Evolutionary conservation across 345 rosid genomes (phyloP), one percentile per base, ranked within the genome.

Genomic region (Aquilaria yunnanensis): DNA sequence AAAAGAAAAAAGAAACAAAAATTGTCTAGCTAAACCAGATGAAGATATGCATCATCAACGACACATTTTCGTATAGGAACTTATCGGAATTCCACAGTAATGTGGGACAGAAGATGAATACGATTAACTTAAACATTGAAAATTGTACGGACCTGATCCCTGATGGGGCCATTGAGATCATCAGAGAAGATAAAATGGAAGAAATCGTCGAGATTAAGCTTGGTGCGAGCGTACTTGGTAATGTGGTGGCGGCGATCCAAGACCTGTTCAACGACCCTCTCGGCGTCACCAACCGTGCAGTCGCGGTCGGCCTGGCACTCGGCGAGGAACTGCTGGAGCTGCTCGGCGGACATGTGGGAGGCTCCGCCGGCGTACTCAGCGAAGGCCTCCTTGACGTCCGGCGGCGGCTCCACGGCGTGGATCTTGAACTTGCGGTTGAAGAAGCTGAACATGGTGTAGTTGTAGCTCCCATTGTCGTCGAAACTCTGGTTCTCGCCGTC

Each of bases 401-500:
- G 67, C 32, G 97, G 90, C 0, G 88, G 88, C 72, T 82, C 83
- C 41, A 81, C 76, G 70, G 75, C 89, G 30, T 81, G 77, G 77
- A 81, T 73, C 70, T 73, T 83, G 91, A 86, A 84, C 75, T 86
- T 83, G 55, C 97, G 73, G 62, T 77, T 78, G 75, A 84, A 91
- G 72, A 79, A 82, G 69, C 76, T 78, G 82, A 85, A 86, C 69
- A 91, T 80, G 30, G 67, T 80, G 88, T 83, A 85, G 51, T 61
- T 68, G 71, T 74, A 74, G 66, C 79, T 79, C 1, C 75, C 80
- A 14, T 31, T 14, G 57, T 62, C 70, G 55, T 3, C 43, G 43
- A 3, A 3, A 37, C 5, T 37, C 43, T 37, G 43, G 5, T 37
- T 37, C 43, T 37, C 43, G 43, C 8, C 43, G 41, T 63, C 65